phyloP scores from a whole-genome alignment of 495 filamentous ascomycete genomes.

The Penicillium samsonianum region DNA sequence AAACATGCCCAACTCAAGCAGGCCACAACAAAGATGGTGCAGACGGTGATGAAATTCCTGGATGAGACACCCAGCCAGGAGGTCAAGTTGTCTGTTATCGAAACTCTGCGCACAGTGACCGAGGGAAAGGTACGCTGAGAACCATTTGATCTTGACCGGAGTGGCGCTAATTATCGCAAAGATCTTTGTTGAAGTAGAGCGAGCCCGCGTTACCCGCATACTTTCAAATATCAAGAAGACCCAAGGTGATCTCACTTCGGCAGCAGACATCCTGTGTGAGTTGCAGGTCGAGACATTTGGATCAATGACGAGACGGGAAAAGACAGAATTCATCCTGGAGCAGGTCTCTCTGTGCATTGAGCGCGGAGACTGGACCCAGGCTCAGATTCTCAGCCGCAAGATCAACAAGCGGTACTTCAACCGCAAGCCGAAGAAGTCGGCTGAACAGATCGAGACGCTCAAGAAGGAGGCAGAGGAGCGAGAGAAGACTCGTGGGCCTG shows the following conservation, averaged over 20 bases:
- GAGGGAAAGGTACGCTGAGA: slow-evolving; percentile 77
- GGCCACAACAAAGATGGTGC: slow-evolving; percentile 98
- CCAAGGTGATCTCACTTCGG: slow-evolving; percentile 86
- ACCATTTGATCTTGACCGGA: background rate
- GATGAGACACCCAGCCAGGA: slow-evolving; percentile 78
- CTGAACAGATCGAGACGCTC: slow-evolving; percentile 85
- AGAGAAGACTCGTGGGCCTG: slow-evolving; percentile 66
- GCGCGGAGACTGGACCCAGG: slow-evolving; percentile 93
- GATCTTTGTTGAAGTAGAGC: slow-evolving; percentile 99
- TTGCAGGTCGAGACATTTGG: slow-evolving; percentile 98
- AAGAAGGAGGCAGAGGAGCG: slow-evolving; percentile 79
- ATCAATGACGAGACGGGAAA: slow-evolving; percentile 94
- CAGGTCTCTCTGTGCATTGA: slow-evolving; percentile 96
- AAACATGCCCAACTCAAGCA: slow-evolving; percentile 99
- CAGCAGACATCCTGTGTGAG: slow-evolving; percentile 92
- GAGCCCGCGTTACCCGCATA: slow-evolving; percentile 90
- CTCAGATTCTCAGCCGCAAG: slow-evolving; percentile 90
- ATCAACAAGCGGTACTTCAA: slow-evolving; percentile 91
- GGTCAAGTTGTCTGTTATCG: slow-evolving; percentile 87
- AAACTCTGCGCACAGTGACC: slow-evolving; percentile 92
- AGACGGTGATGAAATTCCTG: slow-evolving; percentile 89
- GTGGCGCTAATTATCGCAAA: slow-evolving; percentile 30
- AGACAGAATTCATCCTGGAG: slow-evolving; percentile 96
- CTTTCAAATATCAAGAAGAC: slow-evolving; percentile 95
- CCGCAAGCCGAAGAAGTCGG: slow-evolving; percentile 83